Percentiles rank a stretch among this genome's conserved stretches.
Evolutionary conservation across 2,329 filamentous ascomycete species (phyloP).

Genomic region (Colletotrichum gloeosporioides): DNA sequence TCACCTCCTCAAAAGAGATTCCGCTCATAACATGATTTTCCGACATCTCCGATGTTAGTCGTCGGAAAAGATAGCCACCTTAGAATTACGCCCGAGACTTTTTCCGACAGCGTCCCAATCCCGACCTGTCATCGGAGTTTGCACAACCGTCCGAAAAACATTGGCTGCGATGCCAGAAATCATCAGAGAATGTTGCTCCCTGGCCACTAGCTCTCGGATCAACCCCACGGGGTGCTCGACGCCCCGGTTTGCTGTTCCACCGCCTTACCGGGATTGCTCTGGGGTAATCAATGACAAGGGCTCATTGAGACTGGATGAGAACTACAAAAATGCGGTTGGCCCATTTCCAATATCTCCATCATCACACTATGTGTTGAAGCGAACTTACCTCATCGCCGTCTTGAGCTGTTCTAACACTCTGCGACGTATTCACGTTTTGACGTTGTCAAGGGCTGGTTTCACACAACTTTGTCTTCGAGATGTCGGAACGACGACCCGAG

Average conservation of each 20-base stretch:
- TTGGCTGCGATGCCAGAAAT: background rate
- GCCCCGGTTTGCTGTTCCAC: background rate
- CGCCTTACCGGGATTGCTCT: background rate
- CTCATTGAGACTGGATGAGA: background rate
- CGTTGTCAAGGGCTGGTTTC: background rate
- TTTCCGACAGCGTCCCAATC: background rate
- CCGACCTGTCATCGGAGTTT: background rate
- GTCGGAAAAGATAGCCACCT: background rate
- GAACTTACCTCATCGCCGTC: background rate
- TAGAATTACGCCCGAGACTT: background rate
- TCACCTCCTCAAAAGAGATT: background rate
- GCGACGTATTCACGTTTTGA: fast-evolving
- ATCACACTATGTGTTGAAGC: background rate
- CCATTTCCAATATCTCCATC: background rate
- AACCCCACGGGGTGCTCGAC: background rate
- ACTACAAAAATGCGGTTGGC: background rate
- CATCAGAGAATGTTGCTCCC: background rate
- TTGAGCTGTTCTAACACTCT: background rate
- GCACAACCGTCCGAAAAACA: background rate
- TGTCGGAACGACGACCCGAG: background rate
- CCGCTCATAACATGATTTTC: background rate
- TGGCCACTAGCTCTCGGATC: background rate
- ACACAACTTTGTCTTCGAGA: background rate
- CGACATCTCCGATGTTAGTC: background rate
- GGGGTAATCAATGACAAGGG: background rate